Evolutionary conservation across 495 filamentous ascomycete species (phyloP).

Genomic region (Evernia prunastri): DNA sequence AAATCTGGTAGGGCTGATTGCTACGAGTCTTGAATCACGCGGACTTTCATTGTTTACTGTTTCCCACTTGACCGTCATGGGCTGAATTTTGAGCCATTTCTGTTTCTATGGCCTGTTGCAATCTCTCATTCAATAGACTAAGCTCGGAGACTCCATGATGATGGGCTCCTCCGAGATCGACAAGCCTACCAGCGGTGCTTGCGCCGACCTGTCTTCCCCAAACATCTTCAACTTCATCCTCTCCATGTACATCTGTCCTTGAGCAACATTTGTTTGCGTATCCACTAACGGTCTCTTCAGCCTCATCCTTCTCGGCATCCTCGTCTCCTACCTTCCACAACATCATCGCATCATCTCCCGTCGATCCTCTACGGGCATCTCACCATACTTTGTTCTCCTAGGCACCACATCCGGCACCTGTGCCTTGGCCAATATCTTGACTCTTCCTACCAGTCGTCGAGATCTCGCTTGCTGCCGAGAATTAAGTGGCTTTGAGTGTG

Average conservation of each 20-base stretch:
- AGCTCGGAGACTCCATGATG: neutral
- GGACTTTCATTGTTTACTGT: neutral
- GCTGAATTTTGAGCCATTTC: neutral
- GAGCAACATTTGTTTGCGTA: neutral
- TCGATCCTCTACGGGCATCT: slow-evolving; percentile 89
- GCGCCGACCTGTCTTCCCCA: slow-evolving; percentile 26
- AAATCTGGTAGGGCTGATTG: neutral
- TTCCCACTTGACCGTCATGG: neutral
- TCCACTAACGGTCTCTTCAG: slow-evolving; percentile 36
- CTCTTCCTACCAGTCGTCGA: slow-evolving; percentile 65
- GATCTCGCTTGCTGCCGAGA: slow-evolving; percentile 80
- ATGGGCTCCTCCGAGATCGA: slow-evolving; percentile 2
- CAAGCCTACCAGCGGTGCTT: slow-evolving; percentile 11
- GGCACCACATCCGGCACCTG: slow-evolving; percentile 83
- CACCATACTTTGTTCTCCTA: slow-evolving; percentile 86
- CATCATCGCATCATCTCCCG: slow-evolving; percentile 83
- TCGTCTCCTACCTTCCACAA: slow-evolving; percentile 91
- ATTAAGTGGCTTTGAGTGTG: slow-evolving; percentile 73
- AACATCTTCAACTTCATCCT: slow-evolving; percentile 28
- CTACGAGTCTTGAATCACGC: neutral
- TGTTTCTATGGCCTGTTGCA: neutral
- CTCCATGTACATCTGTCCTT: slow-evolving; percentile 25
- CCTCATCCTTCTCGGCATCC: slow-evolving; percentile 81
- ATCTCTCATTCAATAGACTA: neutral
- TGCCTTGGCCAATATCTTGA: slow-evolving; percentile 84